A percentile compares a stretch with the other conserved stretches of the same genome.
Conservation (phyloP, 2,329 filamentous ascomycete genomes). For the Phialophora verrucosa region DNA sequence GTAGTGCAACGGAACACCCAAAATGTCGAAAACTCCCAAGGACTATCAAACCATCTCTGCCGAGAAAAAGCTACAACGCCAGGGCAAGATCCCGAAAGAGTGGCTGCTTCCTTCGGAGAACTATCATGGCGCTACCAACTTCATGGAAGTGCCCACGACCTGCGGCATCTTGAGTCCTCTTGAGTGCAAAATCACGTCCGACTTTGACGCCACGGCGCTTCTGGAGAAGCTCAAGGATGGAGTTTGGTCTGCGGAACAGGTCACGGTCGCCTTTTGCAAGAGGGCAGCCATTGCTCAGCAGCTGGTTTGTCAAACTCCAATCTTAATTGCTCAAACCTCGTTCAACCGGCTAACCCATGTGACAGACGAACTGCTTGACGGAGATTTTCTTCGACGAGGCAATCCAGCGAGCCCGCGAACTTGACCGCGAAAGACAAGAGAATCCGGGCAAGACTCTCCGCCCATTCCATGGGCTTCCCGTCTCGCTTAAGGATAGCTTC, state of each 20-base stretch:
- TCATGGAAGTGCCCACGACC: slow-evolving; percentile 46
- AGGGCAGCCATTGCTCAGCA: slow-evolving; percentile 50
- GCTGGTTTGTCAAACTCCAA: slow-evolving; percentile 58
- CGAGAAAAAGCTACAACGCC: slow-evolving; percentile 28
- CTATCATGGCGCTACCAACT: slow-evolving; percentile 35
- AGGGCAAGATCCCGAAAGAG: slow-evolving; percentile 37
- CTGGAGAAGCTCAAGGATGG: slow-evolving; percentile 43
- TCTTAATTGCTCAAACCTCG: neutral
- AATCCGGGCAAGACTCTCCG: slow-evolving; percentile 52
- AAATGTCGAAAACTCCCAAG: slow-evolving; percentile 5
- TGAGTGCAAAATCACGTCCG: slow-evolving; percentile 56
- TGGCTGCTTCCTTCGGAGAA: slow-evolving; percentile 38
- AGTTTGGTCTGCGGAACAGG: slow-evolving; percentile 38
- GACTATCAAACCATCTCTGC: slow-evolving; percentile 25
- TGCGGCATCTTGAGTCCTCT: slow-evolving; percentile 53
- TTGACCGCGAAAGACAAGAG: slow-evolving; percentile 55
- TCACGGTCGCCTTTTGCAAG: slow-evolving; percentile 52
- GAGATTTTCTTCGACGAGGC: slow-evolving; percentile 58
- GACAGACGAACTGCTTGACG: slow-evolving; percentile 32
- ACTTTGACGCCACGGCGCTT: slow-evolving; percentile 51
- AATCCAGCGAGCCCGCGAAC: slow-evolving; percentile 61
- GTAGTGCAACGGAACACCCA: neutral
- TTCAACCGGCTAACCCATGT: neutral
- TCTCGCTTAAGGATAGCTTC: slow-evolving; percentile 39
- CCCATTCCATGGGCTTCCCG: slow-evolving; percentile 30